Conservation (phyloP, 2,329 filamentous ascomycete genomes). For the Cladosporium oxysporum region DNA sequence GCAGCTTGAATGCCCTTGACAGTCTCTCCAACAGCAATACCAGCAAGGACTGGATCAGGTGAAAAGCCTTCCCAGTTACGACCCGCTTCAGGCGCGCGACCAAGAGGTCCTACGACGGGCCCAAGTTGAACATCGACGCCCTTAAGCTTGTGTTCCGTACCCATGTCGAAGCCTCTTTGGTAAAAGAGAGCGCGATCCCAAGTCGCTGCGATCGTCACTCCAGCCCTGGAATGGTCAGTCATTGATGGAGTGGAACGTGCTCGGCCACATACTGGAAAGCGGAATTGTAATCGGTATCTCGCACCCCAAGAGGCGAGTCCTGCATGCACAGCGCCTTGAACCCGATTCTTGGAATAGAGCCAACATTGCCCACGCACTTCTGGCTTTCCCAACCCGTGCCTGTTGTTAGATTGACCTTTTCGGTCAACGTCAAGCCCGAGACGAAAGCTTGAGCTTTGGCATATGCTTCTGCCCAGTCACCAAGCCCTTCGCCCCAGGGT, state of each 20-base stretch:
- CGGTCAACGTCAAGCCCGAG: constrained; percentile 36
- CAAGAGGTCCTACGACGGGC: constrained; percentile 49
- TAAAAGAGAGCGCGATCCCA: constrained; percentile 43
- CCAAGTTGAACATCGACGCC: constrained; percentile 36
- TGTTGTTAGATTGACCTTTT: constrained; percentile 52
- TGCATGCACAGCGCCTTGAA: constrained; percentile 45
- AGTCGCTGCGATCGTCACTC: constrained; percentile 78
- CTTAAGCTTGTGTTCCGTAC: constrained; percentile 36
- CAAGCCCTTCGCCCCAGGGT: constrained; percentile 32
- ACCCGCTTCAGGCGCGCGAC: constrained; percentile 34
- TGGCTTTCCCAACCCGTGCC: constrained; percentile 67
- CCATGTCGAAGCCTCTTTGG: constrained; percentile 40
- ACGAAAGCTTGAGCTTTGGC: constrained; percentile 35
- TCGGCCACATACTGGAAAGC: constrained; percentile 57
- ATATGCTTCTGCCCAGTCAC: constrained; percentile 40
- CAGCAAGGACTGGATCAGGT: constrained; percentile 32
- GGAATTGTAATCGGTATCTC: constrained; percentile 38
- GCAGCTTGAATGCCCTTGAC: constrained; percentile 44
- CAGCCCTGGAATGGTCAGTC: constrained; percentile 51
- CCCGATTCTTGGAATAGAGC: constrained; percentile 43
- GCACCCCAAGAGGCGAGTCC: constrained; percentile 41
- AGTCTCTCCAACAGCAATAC: constrained; percentile 32
- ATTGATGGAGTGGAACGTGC: too few species aligned
- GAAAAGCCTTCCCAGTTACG: constrained; percentile 36
- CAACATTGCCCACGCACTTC: constrained; percentile 61